Evolutionary conservation across 148 eudicot species (phyloP), one percentile per base, ranked within the genome.

Genomic region (Mesembryanthemum crystallinum): DNA sequence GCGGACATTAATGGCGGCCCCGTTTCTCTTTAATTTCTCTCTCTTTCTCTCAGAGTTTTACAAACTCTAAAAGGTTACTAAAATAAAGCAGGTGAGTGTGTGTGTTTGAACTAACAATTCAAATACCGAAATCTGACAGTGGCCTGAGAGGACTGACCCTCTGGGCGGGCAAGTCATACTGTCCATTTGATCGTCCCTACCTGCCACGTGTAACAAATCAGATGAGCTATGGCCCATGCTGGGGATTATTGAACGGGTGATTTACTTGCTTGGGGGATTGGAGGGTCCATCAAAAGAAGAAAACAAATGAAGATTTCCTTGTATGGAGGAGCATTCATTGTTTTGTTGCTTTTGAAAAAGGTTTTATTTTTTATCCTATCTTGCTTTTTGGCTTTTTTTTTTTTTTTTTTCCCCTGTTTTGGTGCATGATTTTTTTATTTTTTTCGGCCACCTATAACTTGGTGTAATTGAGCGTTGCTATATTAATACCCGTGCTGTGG

Each of bases 101-200:
- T n/a, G n/a, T 47, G 5, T 47, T 47, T 47, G 52, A 47, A 47
- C 58, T 4, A 45, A 43, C 60, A 67, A 76, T 66, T 73, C 68
- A 73, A 58, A 73, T 73, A 65, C 67, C 23, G 39, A 59, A 54
- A 67, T 37, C 76, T 78, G 76, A 55, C 72, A 60, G 42, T 7
- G 43, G 8, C 58, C 24, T 54, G 67, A 35, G 35, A 45, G 65
- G 65, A 51, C 76, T 69, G 81, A 63, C 72, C 72, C 24, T 57
- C 57, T 43, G 82, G 76, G 73, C 85, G 79, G 82, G 85, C 73
- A 78, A 78, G 71, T 69, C 67, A 78, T 78, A 63, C 64, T 64
- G 69, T 15, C 79, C 82, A 66, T 82, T 68, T 47, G 77, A 82
- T 78, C 13, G 51, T 67, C 47, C 39, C 13, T n/a, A 28, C 1